These are phyloP conservation scores for Amyloporia xantha DNA, from an alignment of 768 basidiomycete genomes.

Conservation along the genomic window DNA sequence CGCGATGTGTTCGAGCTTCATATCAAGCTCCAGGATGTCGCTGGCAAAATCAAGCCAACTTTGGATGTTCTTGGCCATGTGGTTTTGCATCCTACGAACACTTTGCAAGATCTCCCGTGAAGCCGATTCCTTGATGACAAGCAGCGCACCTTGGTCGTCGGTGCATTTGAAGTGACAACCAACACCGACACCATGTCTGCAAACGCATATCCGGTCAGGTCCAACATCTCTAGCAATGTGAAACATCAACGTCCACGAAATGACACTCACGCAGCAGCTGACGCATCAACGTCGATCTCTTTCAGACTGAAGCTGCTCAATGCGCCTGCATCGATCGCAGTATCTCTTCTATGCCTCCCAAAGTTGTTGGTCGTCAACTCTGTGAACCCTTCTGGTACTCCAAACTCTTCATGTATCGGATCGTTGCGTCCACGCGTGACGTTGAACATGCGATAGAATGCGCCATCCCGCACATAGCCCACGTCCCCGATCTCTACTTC, in stretches of 20 bases:
- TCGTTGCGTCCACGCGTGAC: no score
- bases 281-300: no score
- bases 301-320: no score
- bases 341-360: no score
- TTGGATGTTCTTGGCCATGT: slow-evolving; percentile 12
- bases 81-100: not conserved
- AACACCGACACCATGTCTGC: not conserved
- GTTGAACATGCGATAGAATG: no score
- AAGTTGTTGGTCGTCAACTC: no score
- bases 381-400: no score
- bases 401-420: no score
- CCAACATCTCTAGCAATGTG: not conserved
- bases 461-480: no score
- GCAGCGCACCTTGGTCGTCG: slow-evolving; percentile 8
- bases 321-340: no score
- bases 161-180: slow-evolving; percentile 3
- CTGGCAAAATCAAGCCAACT: slow-evolving; percentile 15
- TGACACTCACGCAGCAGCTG: no score
- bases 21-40: slow-evolving; percentile 2
- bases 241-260: not conserved
- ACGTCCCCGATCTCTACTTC: no score
- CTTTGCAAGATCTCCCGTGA: not conserved
- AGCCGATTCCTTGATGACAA: slow-evolving; percentile 1
- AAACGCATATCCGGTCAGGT: not conserved
- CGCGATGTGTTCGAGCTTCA: slow-evolving; percentile 5